Evolutionary conservation across 1,284 basidiomycete species (phyloP), one percentile per base, ranked within the genome.

Genomic region (Apiotrichum domesticum): DNA sequence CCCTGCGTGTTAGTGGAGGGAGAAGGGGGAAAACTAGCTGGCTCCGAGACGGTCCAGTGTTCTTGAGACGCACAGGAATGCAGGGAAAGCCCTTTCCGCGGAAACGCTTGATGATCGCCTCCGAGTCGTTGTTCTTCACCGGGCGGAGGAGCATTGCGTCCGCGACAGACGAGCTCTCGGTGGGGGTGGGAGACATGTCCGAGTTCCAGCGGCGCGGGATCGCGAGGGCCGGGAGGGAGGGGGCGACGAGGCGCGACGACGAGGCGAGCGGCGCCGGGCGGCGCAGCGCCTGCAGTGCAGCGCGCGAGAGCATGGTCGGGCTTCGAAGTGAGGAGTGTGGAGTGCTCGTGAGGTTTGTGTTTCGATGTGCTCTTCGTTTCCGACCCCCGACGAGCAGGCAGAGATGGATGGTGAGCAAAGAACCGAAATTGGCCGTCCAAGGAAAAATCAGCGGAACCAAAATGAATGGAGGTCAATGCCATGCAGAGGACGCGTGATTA

Each of bases 1-100:
- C 87, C 84, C 75, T 77, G 40, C 10, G 40, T 21, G 51, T 35
- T 37, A 39, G 45, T 7, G 15, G 6, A 39, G 35, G 4, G 6
- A 11, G 10, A n/a, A 35, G 34, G 13, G 3, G 4, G 46, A 35
- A 10, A 34, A 15, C 21, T 21, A 21, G 21, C 21, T 21, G 21
- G 21, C 21, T 21, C 21, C 21, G 21, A 21, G 21, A 21, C 21
- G 21, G 21, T 21, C 21, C 21, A 21, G 21, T 21, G 21, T 21
- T 21, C 42, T 2, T 33, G 32, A 40, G 8, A 66, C 71, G 64
- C 52, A 76, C 73, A 34, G 73, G 73, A 54, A 74, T 76, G 14
- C 62, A 66, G 1, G 74, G 73, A 57, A 72, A 72, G 0, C 72
- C 71, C 46, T 69, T 69, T 6, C 73, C 73, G 21, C 66, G 66